Conservation (phyloP, 257 asterid genomes). For the Solanum etuberosum region DNA sequence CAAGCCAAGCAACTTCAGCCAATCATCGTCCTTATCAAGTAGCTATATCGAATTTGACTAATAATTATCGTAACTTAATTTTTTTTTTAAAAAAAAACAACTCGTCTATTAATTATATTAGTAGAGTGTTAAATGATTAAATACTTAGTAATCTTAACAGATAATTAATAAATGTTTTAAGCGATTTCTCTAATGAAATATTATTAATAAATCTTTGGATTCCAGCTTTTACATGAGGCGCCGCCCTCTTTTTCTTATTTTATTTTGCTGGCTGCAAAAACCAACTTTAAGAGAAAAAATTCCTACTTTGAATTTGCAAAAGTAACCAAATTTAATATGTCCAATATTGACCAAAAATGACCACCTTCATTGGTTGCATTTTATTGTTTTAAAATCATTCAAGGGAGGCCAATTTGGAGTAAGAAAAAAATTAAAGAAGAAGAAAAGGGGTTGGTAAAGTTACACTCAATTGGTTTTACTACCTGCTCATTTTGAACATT, state of each 20-base stretch:
- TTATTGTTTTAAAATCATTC: background rate
- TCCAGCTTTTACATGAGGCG: background rate
- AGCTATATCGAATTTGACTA: background rate
- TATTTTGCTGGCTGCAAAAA: background rate
- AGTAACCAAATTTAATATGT: background rate
- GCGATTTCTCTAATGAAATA: background rate
- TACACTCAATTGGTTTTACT: background rate
- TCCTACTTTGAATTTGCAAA: background rate
- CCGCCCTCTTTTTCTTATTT: background rate
- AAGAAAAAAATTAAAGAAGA: background rate
- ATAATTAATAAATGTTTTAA: background rate
- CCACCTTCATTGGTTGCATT: background rate
- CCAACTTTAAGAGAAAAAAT: background rate
- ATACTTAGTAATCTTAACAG: background rate
- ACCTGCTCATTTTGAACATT: background rate
- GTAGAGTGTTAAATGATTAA: no score
- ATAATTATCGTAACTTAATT: no score
- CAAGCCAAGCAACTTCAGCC: constrained; percentile 12
- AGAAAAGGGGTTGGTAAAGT: background rate
- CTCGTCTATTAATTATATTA: no score
- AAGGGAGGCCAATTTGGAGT: background rate
- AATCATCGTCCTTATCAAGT: constrained; percentile 11
- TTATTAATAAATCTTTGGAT: background rate
- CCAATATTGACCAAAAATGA: background rate
- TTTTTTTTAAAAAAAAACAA: no score